Evolutionary conservation across 345 rosid genomes (phyloP).

Genomic region (Combretum micranthum): DNA sequence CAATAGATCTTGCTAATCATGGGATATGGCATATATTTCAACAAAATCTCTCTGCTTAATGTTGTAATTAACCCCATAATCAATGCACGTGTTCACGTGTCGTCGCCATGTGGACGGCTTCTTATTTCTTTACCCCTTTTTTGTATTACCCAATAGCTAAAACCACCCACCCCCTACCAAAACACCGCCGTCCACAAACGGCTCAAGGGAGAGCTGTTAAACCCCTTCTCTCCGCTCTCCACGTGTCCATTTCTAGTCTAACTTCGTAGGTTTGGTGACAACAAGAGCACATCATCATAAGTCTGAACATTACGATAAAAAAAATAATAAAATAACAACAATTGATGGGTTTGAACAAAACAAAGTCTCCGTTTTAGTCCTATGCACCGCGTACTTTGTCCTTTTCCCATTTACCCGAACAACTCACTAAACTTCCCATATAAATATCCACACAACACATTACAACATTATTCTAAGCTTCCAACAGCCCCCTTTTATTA

Average conservation of each 20-base stretch:
- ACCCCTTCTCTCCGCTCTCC: conserved; percentile 15
- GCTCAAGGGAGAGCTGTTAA: conserved; percentile 23
- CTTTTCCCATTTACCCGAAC: too few species aligned
- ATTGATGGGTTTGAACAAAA: too few species aligned
- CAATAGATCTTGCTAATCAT: too few species aligned
- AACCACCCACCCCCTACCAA: conserved; percentile 17
- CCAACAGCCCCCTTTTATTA: too few species aligned
- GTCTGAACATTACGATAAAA: conserved; percentile 18
- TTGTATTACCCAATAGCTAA: conserved; percentile 1
- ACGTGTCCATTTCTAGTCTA: conserved; percentile 19
- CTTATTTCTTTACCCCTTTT: background rate
- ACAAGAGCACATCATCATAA: background rate
- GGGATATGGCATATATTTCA: too few species aligned
- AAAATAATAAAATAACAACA: too few species aligned
- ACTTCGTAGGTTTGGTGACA: conserved; percentile 1
- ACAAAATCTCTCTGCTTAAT: too few species aligned
- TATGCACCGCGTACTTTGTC: too few species aligned
- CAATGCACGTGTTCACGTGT: conserved; percentile 37
- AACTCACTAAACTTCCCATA: too few species aligned
- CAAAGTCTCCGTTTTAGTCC: too few species aligned
- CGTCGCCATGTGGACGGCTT: conserved; percentile 33
- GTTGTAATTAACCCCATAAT: conserved; percentile 5
- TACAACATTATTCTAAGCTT: too few species aligned
- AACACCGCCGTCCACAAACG: conserved; percentile 24
- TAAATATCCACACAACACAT: too few species aligned